Percentiles rank a stretch among this genome's conserved stretches.
phyloP scores from a whole-genome alignment of 352 stramenopile genomes.

The Plasmopara viticola region DNA sequence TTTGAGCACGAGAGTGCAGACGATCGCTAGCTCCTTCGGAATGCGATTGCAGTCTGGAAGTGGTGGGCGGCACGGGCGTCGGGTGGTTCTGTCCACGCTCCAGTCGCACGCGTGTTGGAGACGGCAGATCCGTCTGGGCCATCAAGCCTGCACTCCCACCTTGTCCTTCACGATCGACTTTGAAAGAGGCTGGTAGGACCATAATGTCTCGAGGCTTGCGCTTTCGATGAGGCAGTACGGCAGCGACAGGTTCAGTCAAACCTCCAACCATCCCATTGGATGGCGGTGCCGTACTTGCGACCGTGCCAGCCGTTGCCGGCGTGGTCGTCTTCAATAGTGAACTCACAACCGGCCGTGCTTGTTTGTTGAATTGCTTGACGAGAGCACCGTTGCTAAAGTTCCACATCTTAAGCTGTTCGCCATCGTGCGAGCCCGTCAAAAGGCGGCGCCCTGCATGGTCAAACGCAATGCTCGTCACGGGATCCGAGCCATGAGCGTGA shows the following conservation, averaged over 20 bases:
- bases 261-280: constrained; percentile 8
- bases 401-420: constrained; percentile 80
- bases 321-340: constrained; percentile 24
- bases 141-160: constrained; percentile 26
- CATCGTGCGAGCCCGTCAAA: constrained; percentile 76
- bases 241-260: constrained; percentile 5
- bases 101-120: constrained; percentile 35
- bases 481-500: constrained; percentile 54
- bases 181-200: constrained; percentile 51
- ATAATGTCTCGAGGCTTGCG: constrained; percentile 59
- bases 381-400: constrained; percentile 86
- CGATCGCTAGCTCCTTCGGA: constrained; percentile 1
- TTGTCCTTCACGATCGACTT: constrained; percentile 49
- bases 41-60: constrained; percentile 2
- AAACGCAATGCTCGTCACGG: constrained; percentile 78
- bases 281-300: constrained; percentile 14
- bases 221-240: constrained; percentile 16
- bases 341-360: constrained; percentile 25
- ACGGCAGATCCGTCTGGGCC: constrained; percentile 39
- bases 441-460: constrained; percentile 70
- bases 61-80: constrained; percentile 7
- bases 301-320: constrained; percentile 13
- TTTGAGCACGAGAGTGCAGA: background rate
- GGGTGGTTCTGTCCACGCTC: constrained; percentile 21
- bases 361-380: constrained; percentile 80